Evolutionary conservation across 2,329 filamentous ascomycete genomes (phyloP).

Genomic region (Beauveria caledonica): DNA sequence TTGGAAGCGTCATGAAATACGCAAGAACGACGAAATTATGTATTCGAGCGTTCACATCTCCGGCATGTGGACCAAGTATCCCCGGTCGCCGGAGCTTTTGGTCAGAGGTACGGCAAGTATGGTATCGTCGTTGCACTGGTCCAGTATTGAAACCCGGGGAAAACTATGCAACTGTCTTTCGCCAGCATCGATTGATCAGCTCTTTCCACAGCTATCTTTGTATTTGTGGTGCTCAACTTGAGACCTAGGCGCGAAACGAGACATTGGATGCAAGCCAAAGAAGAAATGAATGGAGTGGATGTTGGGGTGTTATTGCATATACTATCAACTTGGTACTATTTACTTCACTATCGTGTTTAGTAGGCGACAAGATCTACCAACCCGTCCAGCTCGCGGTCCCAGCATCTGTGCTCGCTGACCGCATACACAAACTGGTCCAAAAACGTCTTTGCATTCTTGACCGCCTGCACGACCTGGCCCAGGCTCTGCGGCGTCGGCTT

Average conservation of each 20-base stretch:
- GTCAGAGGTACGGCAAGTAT: too few species aligned
- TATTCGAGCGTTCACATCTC: not conserved
- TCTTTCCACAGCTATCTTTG: too few species aligned
- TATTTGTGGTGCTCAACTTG: not conserved
- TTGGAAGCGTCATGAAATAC: not conserved
- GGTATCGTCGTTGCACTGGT: not conserved
- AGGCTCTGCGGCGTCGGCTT: conserved; percentile 46
- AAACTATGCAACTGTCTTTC: not conserved
- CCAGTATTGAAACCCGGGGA: not conserved
- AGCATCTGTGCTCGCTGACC: conserved; percentile 67
- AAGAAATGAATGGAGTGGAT: too few species aligned
- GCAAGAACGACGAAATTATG: conserved; percentile 6
- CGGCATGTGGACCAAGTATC: not conserved
- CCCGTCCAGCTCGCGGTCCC: conserved; percentile 64
- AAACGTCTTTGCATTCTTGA: conserved; percentile 61
- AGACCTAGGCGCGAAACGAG: not conserved
- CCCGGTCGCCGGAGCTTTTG: conserved; percentile 1
- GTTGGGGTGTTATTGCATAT: not conserved
- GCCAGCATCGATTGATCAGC: too few species aligned
- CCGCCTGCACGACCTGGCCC: conserved; percentile 53
- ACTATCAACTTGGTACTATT: not conserved
- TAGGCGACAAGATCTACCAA: conserved; percentile 60
- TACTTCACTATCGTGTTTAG: conserved; percentile 32
- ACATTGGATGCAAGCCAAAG: too few species aligned
- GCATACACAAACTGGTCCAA: conserved; percentile 61